Percentiles rank a stretch among this genome's conserved stretches.
Evolutionary conservation across 2,329 filamentous ascomycete genomes (phyloP).

Genomic region (Diaporthe citriasiana): DNA sequence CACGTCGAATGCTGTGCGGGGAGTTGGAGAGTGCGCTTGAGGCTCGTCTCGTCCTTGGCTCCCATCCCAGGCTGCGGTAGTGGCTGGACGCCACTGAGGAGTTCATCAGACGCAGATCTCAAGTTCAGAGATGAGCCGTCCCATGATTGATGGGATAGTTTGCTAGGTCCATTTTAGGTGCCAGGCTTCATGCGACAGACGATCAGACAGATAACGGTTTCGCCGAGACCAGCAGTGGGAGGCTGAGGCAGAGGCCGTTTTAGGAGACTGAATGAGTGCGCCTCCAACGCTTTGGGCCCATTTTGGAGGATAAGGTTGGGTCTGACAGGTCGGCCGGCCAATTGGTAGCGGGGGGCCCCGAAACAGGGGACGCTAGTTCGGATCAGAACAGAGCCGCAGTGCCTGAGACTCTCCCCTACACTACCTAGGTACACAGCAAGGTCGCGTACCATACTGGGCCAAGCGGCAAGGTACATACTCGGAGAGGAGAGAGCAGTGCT

Average conservation of each 20-base stretch:
- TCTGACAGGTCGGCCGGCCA: constrained; percentile 32
- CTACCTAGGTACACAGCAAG: too few relatives aligned
- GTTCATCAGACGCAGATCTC: constrained; percentile 28
- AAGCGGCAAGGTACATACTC: not conserved
- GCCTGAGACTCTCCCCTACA: constrained; percentile 29
- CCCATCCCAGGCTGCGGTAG: constrained; percentile 24
- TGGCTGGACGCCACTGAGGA: constrained; percentile 29
- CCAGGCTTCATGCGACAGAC: constrained; percentile 37
- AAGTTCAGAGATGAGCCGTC: constrained; percentile 26
- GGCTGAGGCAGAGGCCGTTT: constrained; percentile 41
- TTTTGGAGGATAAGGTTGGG: constrained; percentile 26
- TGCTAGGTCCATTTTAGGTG: not conserved
- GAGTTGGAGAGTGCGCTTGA: not conserved
- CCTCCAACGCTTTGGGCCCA: constrained; percentile 36
- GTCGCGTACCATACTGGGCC: constrained; percentile 11
- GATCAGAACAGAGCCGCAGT: constrained; percentile 35
- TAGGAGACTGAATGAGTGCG: constrained; percentile 28
- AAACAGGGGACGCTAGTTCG: constrained; percentile 33
- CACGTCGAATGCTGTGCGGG: not conserved
- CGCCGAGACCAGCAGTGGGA: constrained; percentile 35
- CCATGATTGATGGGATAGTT: constrained; percentile 29
- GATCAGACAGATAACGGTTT: constrained; percentile 36
- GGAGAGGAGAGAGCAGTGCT: not conserved
- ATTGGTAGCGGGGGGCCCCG: constrained; percentile 11
- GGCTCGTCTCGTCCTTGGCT: constrained; percentile 17